phyloP scores from a whole-genome alignment of 306 rosid species.

The Biancaea sappan region DNA sequence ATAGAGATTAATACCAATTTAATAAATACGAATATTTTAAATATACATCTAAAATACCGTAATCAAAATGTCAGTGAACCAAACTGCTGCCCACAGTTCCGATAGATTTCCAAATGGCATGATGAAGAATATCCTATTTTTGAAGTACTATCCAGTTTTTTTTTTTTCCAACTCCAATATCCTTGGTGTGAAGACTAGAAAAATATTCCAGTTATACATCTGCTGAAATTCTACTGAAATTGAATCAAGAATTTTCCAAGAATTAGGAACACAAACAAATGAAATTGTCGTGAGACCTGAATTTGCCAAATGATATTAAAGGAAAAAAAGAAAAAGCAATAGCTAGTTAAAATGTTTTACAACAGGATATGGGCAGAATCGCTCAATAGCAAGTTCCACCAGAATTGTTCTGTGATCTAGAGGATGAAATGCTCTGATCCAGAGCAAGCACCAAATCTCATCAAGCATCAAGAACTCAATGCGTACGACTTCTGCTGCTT shows the following conservation, averaged over 20 bases:
- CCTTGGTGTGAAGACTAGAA: too few species aligned
- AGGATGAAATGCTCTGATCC: not conserved
- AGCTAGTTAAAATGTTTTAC: not conserved
- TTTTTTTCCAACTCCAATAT: too few species aligned
- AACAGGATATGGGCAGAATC: constrained; percentile 43
- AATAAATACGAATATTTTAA: too few species aligned
- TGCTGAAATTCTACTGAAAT: too few species aligned
- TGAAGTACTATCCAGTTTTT: too few species aligned
- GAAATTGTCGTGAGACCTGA: constrained; percentile 29
- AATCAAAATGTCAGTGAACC: too few species aligned
- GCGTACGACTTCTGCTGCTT: constrained; percentile 76
- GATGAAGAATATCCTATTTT: too few species aligned
- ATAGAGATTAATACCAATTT: too few species aligned
- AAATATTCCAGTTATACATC: too few species aligned
- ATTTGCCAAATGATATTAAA: not conserved
- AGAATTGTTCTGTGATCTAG: constrained; percentile 27
- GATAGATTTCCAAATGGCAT: too few species aligned
- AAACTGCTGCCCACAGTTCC: too few species aligned
- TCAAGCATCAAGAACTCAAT: constrained; percentile 46
- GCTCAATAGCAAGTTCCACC: constrained; percentile 48
- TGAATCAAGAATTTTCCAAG: constrained; percentile 45
- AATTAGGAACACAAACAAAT: constrained; percentile 47
- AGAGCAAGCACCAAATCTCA: constrained; percentile 30
- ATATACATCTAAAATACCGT: too few species aligned
- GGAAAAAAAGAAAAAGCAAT: not conserved